Evolutionary conservation across 345 rosid species (phyloP).

Genomic region (Excoecaria agallocha): DNA sequence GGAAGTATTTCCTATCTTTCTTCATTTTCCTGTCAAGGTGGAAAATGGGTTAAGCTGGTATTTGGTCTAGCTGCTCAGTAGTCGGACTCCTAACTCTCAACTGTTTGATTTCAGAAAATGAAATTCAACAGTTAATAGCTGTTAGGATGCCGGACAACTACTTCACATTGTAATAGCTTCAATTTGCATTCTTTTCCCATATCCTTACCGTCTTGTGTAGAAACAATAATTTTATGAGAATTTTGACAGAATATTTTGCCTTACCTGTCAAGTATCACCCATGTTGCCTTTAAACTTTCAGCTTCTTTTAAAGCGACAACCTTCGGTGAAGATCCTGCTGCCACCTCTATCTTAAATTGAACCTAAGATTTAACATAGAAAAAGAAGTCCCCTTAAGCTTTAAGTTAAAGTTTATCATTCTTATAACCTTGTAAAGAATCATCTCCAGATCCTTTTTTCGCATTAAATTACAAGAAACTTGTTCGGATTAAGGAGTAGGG

Average conservation of each 20-base stretch:
- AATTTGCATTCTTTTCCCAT: no score
- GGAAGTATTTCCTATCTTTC: conserved; percentile 37
- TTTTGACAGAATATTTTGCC: neutral
- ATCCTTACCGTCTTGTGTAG: no score
- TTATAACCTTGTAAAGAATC: neutral
- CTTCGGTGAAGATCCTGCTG: conserved; percentile 33
- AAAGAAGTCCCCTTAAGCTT: neutral
- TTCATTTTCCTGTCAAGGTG: conserved; percentile 32
- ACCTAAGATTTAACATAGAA: conserved; percentile 24
- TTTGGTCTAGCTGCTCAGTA: neutral
- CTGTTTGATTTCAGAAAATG: no score
- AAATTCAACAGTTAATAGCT: neutral
- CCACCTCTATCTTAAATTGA: conserved; percentile 35
- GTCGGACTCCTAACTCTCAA: no score
- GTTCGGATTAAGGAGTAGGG: neutral
- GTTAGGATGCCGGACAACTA: no score
- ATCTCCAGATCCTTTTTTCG: no score
- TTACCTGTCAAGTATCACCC: conserved; percentile 50
- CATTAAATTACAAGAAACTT: neutral
- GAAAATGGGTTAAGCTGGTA: neutral
- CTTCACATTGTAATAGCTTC: no score
- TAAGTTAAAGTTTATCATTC: no score
- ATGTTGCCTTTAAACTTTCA: conserved; percentile 33
- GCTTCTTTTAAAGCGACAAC: conserved; percentile 31
- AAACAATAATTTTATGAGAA: no score